Conservation (phyloP, 2,329 filamentous ascomycete genomes). For the Elsinoe australis region DNA sequence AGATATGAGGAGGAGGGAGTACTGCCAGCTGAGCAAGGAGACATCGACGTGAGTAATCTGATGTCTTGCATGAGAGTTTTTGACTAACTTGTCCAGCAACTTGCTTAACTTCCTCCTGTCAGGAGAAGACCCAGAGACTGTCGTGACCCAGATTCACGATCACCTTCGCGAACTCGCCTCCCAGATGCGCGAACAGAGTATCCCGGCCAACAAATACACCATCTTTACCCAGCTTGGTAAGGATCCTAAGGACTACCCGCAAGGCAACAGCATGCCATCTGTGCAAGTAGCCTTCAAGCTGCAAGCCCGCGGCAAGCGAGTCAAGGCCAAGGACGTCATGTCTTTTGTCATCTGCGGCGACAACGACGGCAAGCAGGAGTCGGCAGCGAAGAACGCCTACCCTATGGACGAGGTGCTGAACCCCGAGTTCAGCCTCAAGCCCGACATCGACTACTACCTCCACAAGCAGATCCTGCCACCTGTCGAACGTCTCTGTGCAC, state of each 20-base stretch:
- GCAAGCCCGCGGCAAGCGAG: constrained; percentile 73
- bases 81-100: constrained; percentile 41
- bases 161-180: constrained; percentile 76
- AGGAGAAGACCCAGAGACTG: constrained; percentile 81
- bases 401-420: constrained; percentile 79
- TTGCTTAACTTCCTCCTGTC: constrained; percentile 92
- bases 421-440: constrained; percentile 62
- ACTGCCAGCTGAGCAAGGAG: constrained; percentile 91
- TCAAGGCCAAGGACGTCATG: constrained; percentile 93
- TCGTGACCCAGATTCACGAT: constrained; percentile 85
- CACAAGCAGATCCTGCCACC: constrained; percentile 98
- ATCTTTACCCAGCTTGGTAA: constrained; percentile 98
- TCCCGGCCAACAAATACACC: constrained; percentile 81
- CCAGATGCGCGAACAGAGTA: constrained; percentile 73
- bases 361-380: constrained; percentile 55
- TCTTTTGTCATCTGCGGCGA: constrained; percentile 83
- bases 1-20: constrained; percentile 96
- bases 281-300: constrained; percentile 91
- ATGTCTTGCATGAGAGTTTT: neutral
- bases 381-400: constrained; percentile 80
- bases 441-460: constrained; percentile 96
- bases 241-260: constrained; percentile 84
- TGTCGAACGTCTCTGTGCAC: constrained; percentile 93
- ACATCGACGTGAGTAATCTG: constrained; percentile 56
- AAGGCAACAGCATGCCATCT: constrained; percentile 90